Base-by-base conservation (phyloP, 495 filamentous ascomycete genomes). In the Talaromyces liani region DNA sequence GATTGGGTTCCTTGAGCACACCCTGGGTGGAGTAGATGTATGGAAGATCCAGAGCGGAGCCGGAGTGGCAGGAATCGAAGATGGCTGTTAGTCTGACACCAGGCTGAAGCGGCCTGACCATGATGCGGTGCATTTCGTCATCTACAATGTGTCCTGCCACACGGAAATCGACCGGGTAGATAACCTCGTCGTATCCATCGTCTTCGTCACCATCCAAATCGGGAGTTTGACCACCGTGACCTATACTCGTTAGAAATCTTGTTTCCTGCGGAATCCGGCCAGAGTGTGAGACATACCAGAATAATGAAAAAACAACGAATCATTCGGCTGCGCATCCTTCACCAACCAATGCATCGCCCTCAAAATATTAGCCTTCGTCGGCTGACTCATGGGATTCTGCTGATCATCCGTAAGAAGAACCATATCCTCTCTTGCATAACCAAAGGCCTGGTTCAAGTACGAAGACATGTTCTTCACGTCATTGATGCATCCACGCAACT, bases 281-380 rank as follows among this genome's bases (percentile, higher is more conserved):
- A 55, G 12, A 34, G 14, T 39, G 34, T 14, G 33, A 54, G 22
- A 51, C 63, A 51, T 27, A 94, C 91, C 94, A 27, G 95, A 98
- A 73, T 97, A 98, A 73, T 98, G 94, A 80, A 98, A 98, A 79
- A 98, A 98, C 47, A 98, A 82, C 10, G 94, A 96, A 70, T 98
- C 94, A 70, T 97, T 96, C 0, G 94, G 91, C 60, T 84, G 84
- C 20, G 93, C 93, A 72, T 96, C 93, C 75, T 96, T 97, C 34
- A 98, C 92, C 27, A 98, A 79, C 94, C 94, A 98, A 73, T 97
- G 95, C 94, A 98, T 98, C 20, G 95, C 94, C 22, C 95, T 85
- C 27, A 98, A 76, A 63, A 98, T 97, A 70, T 98, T 98, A 61
- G 89, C 89, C 74, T 97, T 97, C 1, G 92, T 97, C 16, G 94